Conservation (phyloP, 78 protist genomes). For the Dictyostelium brefeldianum region DNA sequence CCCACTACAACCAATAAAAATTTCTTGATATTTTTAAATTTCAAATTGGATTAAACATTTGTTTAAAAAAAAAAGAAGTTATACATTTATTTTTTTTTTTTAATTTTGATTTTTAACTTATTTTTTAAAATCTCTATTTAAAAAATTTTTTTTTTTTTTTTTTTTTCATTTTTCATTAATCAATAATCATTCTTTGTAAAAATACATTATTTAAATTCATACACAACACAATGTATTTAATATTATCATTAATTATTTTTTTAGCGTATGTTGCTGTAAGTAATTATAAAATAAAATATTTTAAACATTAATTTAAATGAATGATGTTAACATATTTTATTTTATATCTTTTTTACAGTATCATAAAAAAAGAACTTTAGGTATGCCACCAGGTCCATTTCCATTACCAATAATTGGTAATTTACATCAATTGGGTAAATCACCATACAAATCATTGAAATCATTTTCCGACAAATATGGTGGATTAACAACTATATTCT, state of each 20-base stretch:
- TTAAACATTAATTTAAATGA: not conserved
- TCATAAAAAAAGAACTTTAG: conserved; percentile 52
- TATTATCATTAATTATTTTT: not conserved
- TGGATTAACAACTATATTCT: conserved; percentile 45
- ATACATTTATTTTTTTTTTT: too few relatives aligned
- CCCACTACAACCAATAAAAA: too few relatives aligned
- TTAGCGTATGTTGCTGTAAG: conserved; percentile 8
- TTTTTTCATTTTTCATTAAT: not conserved
- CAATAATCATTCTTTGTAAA: not conserved
- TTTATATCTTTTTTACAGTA: not conserved
- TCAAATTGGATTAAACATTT: too few relatives aligned
- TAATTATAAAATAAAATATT: not conserved
- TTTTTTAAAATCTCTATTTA: not conserved
- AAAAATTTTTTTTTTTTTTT: not conserved
- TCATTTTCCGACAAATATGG: conserved; percentile 64
- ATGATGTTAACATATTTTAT: not conserved
- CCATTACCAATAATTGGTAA: conserved; percentile 68
- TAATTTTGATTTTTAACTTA: not conserved
- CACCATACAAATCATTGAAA: conserved; percentile 55
- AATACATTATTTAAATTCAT: too few relatives aligned
- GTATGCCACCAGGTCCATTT: conserved; percentile 83
- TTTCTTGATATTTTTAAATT: too few relatives aligned
- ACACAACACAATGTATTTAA: not conserved
- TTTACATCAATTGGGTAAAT: conserved; percentile 56
- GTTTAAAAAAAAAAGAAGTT: too few relatives aligned